These are phyloP conservation scores for Termitomyces heimii DNA, from an alignment of 768 basidiomycete genomes.

Conservation along the genomic window DNA sequence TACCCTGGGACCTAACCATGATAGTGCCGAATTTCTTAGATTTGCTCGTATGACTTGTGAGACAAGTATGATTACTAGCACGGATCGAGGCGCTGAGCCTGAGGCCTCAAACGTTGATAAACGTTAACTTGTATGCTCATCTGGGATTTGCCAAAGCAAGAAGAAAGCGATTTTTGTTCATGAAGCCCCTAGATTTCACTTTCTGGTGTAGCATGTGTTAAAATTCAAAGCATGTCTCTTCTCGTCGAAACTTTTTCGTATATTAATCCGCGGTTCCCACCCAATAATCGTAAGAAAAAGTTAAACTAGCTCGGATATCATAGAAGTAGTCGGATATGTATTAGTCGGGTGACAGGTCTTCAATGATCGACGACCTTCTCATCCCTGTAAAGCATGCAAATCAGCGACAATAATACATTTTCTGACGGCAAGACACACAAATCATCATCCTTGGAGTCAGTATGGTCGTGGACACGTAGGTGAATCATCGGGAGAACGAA, in stretches of 20 bases:
- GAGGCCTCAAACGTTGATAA: too few species aligned
- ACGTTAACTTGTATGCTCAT: too few species aligned
- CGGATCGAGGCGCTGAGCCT: too few species aligned
- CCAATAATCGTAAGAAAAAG: background rate
- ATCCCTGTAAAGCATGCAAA: background rate
- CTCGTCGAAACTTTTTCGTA: background rate
- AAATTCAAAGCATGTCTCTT: background rate
- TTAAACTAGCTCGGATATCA: background rate
- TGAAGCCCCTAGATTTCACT: too few species aligned
- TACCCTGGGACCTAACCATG: too few species aligned
- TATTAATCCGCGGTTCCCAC: background rate
- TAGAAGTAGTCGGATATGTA: background rate
- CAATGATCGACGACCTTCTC: background rate
- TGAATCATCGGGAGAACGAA: constrained; percentile 73
- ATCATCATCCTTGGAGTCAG: constrained; percentile 44
- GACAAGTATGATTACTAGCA: too few species aligned
- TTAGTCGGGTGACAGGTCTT: background rate
- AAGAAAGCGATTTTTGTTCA: too few species aligned
- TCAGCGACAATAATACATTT: constrained; percentile 10
- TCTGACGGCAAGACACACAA: constrained; percentile 31
- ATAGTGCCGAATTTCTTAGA: too few species aligned
- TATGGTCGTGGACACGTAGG: constrained; percentile 57
- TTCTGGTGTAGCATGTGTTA: too few species aligned
- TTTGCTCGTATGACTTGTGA: too few species aligned
- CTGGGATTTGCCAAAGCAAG: too few species aligned